A percentile compares a stretch with the other conserved stretches of the same genome.
Conservation (phyloP, 805 yeast species). For the Teunomyces tritomae region DNA sequence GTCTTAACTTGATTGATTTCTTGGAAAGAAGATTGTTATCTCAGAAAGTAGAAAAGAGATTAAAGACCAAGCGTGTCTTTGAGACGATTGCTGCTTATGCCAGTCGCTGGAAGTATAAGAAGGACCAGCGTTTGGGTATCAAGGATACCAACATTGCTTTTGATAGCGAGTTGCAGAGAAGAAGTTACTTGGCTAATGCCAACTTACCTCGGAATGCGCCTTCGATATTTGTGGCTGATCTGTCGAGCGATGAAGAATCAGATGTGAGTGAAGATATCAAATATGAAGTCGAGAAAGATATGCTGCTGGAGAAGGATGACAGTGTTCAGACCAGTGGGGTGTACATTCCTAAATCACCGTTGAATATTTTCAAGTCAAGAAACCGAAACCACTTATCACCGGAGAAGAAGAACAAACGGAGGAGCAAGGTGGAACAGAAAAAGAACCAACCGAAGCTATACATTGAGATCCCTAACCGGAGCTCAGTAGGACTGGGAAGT, state of each 20-base stretch:
- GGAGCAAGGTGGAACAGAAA: slow-evolving; percentile 3
- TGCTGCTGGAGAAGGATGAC: not conserved
- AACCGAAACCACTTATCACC: slow-evolving; percentile 8
- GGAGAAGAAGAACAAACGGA: not conserved
- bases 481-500: slow-evolving; percentile 1
- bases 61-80: slow-evolving; percentile 40
- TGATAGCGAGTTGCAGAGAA: slow-evolving; percentile 20
- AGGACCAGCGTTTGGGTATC: slow-evolving; percentile 27
- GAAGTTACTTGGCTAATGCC: slow-evolving; percentile 26
- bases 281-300: slow-evolving; percentile 7
- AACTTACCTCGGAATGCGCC: slow-evolving; percentile 15
- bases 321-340: slow-evolving; percentile 15
- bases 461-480: slow-evolving; percentile 15
- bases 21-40: slow-evolving; percentile 58
- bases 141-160: slow-evolving; percentile 23
- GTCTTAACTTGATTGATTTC: slow-evolving; percentile 70
- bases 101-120: slow-evolving; percentile 45
- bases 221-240: slow-evolving; percentile 11
- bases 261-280: slow-evolving; percentile 4
- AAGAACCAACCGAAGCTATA: slow-evolving; percentile 15
- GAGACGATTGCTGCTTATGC: slow-evolving; percentile 49
- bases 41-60: slow-evolving; percentile 52
- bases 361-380: slow-evolving; percentile 19
- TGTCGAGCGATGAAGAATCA: not conserved
- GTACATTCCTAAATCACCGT: slow-evolving; percentile 32